Evolutionary conservation across 768 basidiomycete species (phyloP), one percentile per base, ranked within the genome.

Genomic region (Termitomyces heimii): DNA sequence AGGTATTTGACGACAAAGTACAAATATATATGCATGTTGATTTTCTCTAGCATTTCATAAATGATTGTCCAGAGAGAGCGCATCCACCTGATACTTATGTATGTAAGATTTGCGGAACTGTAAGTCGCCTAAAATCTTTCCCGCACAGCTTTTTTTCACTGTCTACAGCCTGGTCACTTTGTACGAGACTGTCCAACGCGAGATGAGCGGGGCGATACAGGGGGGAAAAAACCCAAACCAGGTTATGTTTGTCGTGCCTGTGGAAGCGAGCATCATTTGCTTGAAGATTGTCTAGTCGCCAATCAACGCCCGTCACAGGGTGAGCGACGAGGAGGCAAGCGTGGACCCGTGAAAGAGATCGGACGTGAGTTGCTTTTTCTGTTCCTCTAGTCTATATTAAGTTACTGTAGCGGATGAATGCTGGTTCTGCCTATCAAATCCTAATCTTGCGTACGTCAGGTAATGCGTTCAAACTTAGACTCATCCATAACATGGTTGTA

Each of bases 371-470:
- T 34, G 14, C 31, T n/a, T 44, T 22, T 52, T 26, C 51, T 7
- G 12, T 5, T 26, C 20, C 3, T 49, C 48, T 42, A 54, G 39
- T 62, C 32, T 22, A 13, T 39, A n/a, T 9, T 56, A 29, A 54
- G 40, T 47, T 31, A 55, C 57, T 61, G 47, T 66, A 92, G 92
- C 93, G 62, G 90, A 90, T 55, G 91, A 94, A 69, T 98, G 96
- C 71, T 98, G 96, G 96, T 98, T 99, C 75, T 99, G 97, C 70
- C 71, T 99, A 53, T 95, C 93, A 42, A 98, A 98, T 67, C 95
- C 96, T 1, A 86, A 84, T 63, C 77, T 98, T 39, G 88, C 92
- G 86, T 92, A 67, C 61, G 88, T 79, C 24, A 34, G 20, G 39
- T 42, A 24, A 51, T 28, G 55, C 37, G 54, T 40, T 51, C 20